These are phyloP conservation scores for Phyllostachys edulis DNA, from an alignment of 176 grass and related monocot species.

Conservation along the genomic window DNA sequence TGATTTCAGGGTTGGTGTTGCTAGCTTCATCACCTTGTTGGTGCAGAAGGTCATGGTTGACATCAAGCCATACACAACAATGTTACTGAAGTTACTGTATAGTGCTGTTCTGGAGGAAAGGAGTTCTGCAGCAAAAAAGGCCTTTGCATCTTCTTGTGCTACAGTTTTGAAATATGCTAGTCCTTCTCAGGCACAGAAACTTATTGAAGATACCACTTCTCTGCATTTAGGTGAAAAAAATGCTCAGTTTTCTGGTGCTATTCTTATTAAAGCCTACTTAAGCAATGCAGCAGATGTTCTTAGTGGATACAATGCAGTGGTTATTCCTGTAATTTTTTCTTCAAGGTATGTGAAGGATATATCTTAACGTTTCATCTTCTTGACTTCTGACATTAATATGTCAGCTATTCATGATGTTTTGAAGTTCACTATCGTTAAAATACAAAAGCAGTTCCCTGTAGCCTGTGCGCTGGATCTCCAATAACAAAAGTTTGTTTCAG, in stretches of 20 bases:
- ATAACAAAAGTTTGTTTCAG: conserved; percentile 48
- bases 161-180: conserved; percentile 73
- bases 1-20: conserved; percentile 86
- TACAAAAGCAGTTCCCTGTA: conserved; percentile 13
- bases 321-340: conserved; percentile 88
- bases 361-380: conserved; percentile 19
- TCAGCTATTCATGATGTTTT: conserved; percentile 29
- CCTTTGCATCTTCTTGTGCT: conserved; percentile 88
- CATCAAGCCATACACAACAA: conserved; percentile 66
- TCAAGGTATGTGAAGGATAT: conserved; percentile 67
- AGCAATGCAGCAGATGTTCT: conserved; percentile 76
- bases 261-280: conserved; percentile 89
- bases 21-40: conserved; percentile 22
- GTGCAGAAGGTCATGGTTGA: conserved; percentile 67
- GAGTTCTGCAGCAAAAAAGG: conserved; percentile 68
- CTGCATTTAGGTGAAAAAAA: conserved; percentile 86
- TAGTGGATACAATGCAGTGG: conserved; percentile 66
- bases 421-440: conserved; percentile 3
- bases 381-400: conserved; percentile 19
- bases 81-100: conserved; percentile 66
- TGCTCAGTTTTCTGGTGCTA: conserved; percentile 77
- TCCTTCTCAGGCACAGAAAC: conserved; percentile 72
- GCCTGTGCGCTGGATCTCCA: background rate
- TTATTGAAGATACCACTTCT: conserved; percentile 85
- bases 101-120: conserved; percentile 84